Percentiles rank a stretch among this genome's conserved stretches.
Conservation (phyloP, 345 rosid genomes). For the Dipteronia dyeriana region DNA sequence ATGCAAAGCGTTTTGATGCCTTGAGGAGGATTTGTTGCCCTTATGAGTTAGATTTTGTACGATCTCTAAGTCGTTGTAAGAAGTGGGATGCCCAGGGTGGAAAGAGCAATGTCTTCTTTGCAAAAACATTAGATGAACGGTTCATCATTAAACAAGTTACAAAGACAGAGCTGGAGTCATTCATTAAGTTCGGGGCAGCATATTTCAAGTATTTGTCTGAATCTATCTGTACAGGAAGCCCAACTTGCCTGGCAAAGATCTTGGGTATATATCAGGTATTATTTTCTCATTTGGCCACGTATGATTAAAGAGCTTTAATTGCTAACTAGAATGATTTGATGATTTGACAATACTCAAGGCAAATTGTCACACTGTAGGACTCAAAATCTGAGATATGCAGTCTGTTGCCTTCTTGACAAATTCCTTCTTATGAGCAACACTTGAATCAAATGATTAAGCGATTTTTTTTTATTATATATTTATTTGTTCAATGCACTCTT, state of each 20-base stretch:
- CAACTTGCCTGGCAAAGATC: conserved; percentile 93
- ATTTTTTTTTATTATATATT: not conserved
- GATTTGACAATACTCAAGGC: not conserved
- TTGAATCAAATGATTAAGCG: not conserved
- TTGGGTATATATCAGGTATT: conserved; percentile 95
- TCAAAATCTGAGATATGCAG: not conserved
- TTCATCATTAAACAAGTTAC: conserved; percentile 96
- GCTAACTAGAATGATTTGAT: conserved; percentile 21
- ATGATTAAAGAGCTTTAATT: conserved; percentile 3
- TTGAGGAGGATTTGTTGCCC: conserved; percentile 88
- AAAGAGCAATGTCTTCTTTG: conserved; percentile 97
- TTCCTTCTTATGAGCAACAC: not conserved
- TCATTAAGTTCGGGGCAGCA: conserved; percentile 84
- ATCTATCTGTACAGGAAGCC: conserved; percentile 70
- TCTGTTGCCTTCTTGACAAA: not conserved
- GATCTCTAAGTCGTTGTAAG: conserved; percentile 94
- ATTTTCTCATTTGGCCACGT: conserved; percentile 12
- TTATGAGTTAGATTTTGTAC: conserved; percentile 75
- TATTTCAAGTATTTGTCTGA: conserved; percentile 85
- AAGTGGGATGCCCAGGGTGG: conserved; percentile 99
- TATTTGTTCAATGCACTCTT: not conserved
- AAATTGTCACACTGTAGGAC: not conserved
- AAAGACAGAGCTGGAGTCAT: conserved; percentile 94
- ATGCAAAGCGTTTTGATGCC: conserved; percentile 82
- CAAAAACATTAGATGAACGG: conserved; percentile 93